Evolutionary conservation across 2,329 filamentous ascomycete genomes (phyloP).

Genomic region (Curvularia verruculosa): DNA sequence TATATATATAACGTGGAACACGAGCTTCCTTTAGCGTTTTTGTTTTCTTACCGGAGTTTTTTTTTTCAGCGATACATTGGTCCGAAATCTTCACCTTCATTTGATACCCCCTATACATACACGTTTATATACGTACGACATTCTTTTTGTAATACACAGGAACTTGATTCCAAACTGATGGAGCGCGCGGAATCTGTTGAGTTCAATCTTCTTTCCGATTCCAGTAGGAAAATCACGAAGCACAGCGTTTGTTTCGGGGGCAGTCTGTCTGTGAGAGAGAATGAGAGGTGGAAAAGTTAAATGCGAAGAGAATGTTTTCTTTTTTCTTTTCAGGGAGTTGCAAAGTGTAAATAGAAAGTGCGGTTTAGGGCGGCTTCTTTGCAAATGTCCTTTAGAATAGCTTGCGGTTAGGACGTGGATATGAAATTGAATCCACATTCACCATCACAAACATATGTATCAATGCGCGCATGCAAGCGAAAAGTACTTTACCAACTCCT

Average conservation of each 20-base stretch:
- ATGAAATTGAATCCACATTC: not conserved
- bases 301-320: not conserved
- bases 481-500: too few relatives aligned
- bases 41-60: not conserved
- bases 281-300: not conserved
- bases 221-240: not conserved
- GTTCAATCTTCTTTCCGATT: too few relatives aligned
- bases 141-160: not conserved
- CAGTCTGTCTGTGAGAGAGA: not conserved
- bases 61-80: not conserved
- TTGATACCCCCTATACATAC: not conserved
- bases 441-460: too few relatives aligned
- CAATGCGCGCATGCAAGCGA: too few relatives aligned
- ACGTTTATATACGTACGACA: not conserved
- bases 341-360: not conserved
- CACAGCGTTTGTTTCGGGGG: not conserved
- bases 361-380: not conserved
- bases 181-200: too few relatives aligned
- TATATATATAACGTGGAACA: not conserved
- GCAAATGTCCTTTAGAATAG: not conserved
- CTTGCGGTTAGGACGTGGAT: not conserved
- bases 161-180: not conserved
- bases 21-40: not conserved
- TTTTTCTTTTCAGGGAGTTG: not conserved
- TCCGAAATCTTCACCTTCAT: not conserved